Base-by-base conservation (phyloP, 345 rosid species). In the Kernera saxatilis region DNA sequence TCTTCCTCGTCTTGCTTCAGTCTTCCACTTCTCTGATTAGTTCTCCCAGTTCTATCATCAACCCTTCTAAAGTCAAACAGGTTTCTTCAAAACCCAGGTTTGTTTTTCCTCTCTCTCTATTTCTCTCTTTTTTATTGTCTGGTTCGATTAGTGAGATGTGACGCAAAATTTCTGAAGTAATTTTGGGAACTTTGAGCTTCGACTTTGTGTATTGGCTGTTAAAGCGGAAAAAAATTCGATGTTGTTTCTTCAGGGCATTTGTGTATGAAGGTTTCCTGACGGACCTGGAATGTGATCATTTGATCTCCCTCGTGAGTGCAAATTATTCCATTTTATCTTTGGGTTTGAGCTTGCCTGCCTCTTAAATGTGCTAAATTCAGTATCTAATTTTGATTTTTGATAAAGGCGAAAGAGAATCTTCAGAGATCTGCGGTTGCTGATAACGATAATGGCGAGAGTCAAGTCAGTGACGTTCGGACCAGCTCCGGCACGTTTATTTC, bases 351-450 rank as follows among this genome's bases (percentile, higher is more conserved):
- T 74, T n/a, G n/a, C n/a, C n/a, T 55, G 1, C 33, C 3, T 48
- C 9, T 21, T 69, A 6, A 53, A 37, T 40, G 14, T 79, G 11
- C 13, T 48, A 11, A 32, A 21, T 73, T 10, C 8, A 15, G 32
- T 58, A 8, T 73, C 15, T 69, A 44, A 10, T 32, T 23, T 57
- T 58, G 57, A 50, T 40, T 62, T 50, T 46, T 32, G 45, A 8
- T 45, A 72, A 58, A 86, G 97, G 98, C 97, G 43, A 91, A 84
- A 84, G 69, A 89, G 70, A 92, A 87, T 86, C 84, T 93, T 58
- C 88, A 91, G 87, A 88, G 97, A 85, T 85, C 94, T 21, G 92
- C 98, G 0, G 98, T 93, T 30, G 98, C 98, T 15, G 97, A 91
- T 83, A 87, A 91, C 74, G 7, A 73, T 18, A 91, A 88, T 48